phyloP scores from a whole-genome alignment of 768 basidiomycete genomes.

The Dentipellis sp. region DNA sequence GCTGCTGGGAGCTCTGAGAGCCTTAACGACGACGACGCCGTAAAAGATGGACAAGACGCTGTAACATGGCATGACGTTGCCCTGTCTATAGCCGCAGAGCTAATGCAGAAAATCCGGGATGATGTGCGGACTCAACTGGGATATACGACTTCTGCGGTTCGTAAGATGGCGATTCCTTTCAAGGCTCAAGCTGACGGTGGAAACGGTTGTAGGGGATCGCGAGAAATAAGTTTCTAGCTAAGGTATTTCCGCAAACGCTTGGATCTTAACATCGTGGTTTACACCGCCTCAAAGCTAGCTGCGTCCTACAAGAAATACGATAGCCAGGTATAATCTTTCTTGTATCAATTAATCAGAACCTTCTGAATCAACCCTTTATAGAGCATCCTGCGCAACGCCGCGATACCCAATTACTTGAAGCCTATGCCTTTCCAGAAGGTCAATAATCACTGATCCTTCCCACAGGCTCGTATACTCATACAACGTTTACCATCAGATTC shows the following conservation, averaged over 20 bases:
- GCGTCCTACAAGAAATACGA: constrained; percentile 92
- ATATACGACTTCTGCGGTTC: constrained; percentile 89
- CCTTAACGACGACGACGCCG: not conserved
- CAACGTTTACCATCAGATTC: constrained; percentile 45
- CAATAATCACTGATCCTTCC: not conserved
- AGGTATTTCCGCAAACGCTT: constrained; percentile 36
- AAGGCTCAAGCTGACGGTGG: not conserved
- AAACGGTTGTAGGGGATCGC: constrained; percentile 59
- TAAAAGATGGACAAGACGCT: constrained; percentile 20
- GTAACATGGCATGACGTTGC: constrained; percentile 90
- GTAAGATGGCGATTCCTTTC: constrained; percentile 17
- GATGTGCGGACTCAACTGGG: constrained; percentile 65
- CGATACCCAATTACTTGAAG: constrained; percentile 75
- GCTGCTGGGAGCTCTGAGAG: not conserved
- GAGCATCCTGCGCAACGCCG: constrained; percentile 77
- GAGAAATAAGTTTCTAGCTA: constrained; percentile 91
- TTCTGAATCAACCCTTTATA: constrained; percentile 22
- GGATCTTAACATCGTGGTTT: not conserved
- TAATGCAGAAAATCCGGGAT: constrained; percentile 68
- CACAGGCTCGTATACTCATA: not conserved
- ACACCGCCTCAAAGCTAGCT: constrained; percentile 43
- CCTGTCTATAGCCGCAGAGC: constrained; percentile 77
- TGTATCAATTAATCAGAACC: not conserved
- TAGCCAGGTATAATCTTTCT: constrained; percentile 46
- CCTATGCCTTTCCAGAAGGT: constrained; percentile 66